These are phyloP conservation scores for Pichia sp. DNA, from an alignment of 1,139 yeast species.

Conservation along the genomic window DNA sequence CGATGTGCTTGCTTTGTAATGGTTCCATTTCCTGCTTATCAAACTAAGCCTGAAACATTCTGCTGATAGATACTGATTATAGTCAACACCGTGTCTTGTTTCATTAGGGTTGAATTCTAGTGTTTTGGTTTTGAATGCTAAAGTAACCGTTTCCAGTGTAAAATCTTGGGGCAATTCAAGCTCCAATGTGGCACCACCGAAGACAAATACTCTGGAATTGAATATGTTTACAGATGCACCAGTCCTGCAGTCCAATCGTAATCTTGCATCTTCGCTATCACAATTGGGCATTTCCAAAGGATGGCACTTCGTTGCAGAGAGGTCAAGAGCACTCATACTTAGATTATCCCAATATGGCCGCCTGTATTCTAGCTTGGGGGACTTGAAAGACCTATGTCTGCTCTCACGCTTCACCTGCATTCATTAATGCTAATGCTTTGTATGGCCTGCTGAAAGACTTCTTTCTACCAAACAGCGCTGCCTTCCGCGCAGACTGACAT, in stretches of 20 bases:
- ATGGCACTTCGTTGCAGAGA: slow-evolving; percentile 51
- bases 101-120: neutral
- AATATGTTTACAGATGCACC: slow-evolving; percentile 59
- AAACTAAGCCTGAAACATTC: slow-evolving; percentile 53
- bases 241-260: slow-evolving; percentile 54
- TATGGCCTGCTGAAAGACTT: neutral
- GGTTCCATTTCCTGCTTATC: slow-evolving; percentile 52
- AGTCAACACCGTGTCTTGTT: slow-evolving; percentile 13
- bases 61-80: slow-evolving; percentile 30
- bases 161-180: slow-evolving; percentile 32
- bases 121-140: slow-evolving; percentile 23
- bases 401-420: no score
- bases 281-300: slow-evolving; percentile 44
- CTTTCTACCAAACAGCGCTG: neutral
- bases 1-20: slow-evolving; percentile 27
- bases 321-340: slow-evolving; percentile 43
- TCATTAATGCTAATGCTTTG: neutral
- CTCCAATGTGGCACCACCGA: slow-evolving; percentile 65
- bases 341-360: neutral
- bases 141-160: slow-evolving; percentile 17
- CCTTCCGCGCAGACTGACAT: neutral
- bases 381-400: neutral
- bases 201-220: slow-evolving; percentile 57
- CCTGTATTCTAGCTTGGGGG: neutral
- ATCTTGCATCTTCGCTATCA: slow-evolving; percentile 41